These are phyloP conservation scores for Agarophyton chilense DNA, from an alignment of 23 red algal genomes.

Conservation along the genomic window DNA sequence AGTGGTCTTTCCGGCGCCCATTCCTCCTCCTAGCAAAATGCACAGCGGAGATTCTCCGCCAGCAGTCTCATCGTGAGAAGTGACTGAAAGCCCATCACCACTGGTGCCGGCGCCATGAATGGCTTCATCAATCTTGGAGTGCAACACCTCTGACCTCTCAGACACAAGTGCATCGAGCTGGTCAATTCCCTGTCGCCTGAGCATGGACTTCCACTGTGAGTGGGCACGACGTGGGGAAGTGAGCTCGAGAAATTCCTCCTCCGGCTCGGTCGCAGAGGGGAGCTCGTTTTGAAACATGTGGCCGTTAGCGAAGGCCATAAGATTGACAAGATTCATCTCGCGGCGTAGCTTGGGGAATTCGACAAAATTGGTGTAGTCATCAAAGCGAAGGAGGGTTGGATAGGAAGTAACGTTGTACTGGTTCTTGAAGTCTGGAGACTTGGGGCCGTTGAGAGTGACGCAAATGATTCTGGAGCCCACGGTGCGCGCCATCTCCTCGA, in stretches of 20 bases:
- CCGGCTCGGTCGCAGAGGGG: neutral
- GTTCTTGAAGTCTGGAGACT: slow-evolving; percentile 48
- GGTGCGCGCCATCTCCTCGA: slow-evolving; percentile 49
- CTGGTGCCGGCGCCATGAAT: slow-evolving; percentile 27
- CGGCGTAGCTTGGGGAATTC: slow-evolving; percentile 20
- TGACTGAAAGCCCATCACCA: slow-evolving; percentile 4
- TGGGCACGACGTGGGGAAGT: slow-evolving; percentile 21
- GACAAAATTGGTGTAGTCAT: neutral
- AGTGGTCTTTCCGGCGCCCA: slow-evolving; percentile 74
- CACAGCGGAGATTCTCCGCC: slow-evolving; percentile 28
- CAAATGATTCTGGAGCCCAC: slow-evolving; percentile 4
- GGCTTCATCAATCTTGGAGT: slow-evolving; percentile 50
- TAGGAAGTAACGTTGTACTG: slow-evolving; percentile 57
- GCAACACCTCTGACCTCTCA: slow-evolving; percentile 31
- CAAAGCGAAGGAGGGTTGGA: slow-evolving; percentile 52
- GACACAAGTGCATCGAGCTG: slow-evolving; percentile 57
- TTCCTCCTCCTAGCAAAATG: slow-evolving; percentile 75
- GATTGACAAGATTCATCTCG: slow-evolving; percentile 12
- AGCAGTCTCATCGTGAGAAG: neutral
- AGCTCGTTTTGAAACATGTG: slow-evolving; percentile 17
- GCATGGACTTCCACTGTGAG: slow-evolving; percentile 44
- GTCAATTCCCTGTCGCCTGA: slow-evolving; percentile 71
- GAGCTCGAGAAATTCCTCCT: slow-evolving; percentile 4
- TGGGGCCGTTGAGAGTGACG: slow-evolving; percentile 64
- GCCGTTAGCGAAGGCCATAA: slow-evolving; percentile 45